Evolutionary conservation across 2,329 filamentous ascomycete species (phyloP).

Genomic region (Monilinia vaccinii-corymbosi): DNA sequence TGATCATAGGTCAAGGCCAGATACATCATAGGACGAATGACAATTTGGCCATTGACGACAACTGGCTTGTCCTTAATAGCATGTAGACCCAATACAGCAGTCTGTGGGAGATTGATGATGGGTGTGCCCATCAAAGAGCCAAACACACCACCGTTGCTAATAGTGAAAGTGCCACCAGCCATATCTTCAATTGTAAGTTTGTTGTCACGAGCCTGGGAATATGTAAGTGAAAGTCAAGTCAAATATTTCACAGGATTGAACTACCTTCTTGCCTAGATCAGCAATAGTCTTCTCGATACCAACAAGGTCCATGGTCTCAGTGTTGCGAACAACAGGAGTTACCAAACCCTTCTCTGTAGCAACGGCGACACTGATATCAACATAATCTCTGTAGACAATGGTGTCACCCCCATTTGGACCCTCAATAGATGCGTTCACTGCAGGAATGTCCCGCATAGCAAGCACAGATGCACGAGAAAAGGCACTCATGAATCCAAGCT

Average conservation of each 20-base stretch:
- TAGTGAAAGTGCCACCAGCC: slow-evolving; percentile 96
- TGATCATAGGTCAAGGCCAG: slow-evolving; percentile 96
- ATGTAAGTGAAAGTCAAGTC: slow-evolving; percentile 12
- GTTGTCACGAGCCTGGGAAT: slow-evolving; percentile 69
- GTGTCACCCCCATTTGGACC: slow-evolving; percentile 92
- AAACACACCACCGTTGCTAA: slow-evolving; percentile 95
- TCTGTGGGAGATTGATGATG: slow-evolving; percentile 96
- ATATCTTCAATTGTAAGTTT: slow-evolving; percentile 99
- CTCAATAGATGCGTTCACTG: slow-evolving; percentile 94
- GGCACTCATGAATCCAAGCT: slow-evolving; percentile 99
- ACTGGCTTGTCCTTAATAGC: slow-evolving; percentile 93
- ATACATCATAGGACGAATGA: slow-evolving; percentile 99
- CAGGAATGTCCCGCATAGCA: slow-evolving; percentile 90
- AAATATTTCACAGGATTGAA: slow-evolving; percentile 15
- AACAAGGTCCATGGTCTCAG: slow-evolving; percentile 79
- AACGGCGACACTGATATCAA: slow-evolving; percentile 94
- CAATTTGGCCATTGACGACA: slow-evolving; percentile 84
- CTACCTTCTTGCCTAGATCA: slow-evolving; percentile 88
- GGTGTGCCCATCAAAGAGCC: slow-evolving; percentile 96
- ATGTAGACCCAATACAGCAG: slow-evolving; percentile 83
- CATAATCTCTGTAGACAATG: slow-evolving; percentile 96
- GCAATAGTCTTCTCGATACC: slow-evolving; percentile 86
- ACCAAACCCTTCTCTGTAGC: slow-evolving; percentile 96
- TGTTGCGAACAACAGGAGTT: slow-evolving; percentile 91
- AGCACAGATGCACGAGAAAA: slow-evolving; percentile 85